A percentile compares a stretch with the other conserved stretches of the same genome.
Evolutionary conservation across 2,329 filamentous ascomycete genomes (phyloP).

Genomic region (Alternaria infectoria): DNA sequence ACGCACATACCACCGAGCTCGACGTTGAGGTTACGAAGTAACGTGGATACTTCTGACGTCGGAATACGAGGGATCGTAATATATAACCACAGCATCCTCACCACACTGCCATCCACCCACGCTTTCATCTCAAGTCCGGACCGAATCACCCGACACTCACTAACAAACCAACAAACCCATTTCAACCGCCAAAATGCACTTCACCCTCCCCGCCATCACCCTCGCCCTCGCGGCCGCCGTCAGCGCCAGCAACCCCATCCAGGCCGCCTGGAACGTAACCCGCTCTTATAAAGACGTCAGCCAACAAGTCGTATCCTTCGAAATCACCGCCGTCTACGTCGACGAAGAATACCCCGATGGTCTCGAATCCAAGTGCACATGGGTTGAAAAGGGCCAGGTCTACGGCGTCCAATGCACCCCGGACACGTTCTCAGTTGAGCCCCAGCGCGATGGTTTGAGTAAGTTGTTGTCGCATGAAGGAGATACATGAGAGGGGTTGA

Average conservation of each 20-base stretch:
- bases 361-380: not conserved
- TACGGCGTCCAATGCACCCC: not conserved
- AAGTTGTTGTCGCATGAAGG: not conserved
- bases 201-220: not conserved
- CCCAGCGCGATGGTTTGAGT: not conserved
- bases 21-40: not conserved
- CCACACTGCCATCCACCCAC: not conserved
- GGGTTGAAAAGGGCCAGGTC: not conserved
- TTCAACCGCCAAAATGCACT: not conserved
- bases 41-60: slow-evolving; percentile 2
- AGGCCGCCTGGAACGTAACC: not conserved
- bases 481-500: fast-evolving
- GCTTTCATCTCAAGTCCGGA: not conserved
- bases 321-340: not conserved
- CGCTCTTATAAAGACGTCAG: not conserved
- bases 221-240: not conserved
- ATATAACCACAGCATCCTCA: not conserved
- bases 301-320: not conserved
- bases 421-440: not conserved
- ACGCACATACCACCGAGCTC: not conserved
- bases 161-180: not conserved
- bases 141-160: not conserved
- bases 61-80: not conserved
- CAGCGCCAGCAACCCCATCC: slow-evolving; percentile 1
- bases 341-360: not conserved